phyloP scores from a whole-genome alignment of 495 filamentous ascomycete genomes.

The Penicillium flavigenum region DNA sequence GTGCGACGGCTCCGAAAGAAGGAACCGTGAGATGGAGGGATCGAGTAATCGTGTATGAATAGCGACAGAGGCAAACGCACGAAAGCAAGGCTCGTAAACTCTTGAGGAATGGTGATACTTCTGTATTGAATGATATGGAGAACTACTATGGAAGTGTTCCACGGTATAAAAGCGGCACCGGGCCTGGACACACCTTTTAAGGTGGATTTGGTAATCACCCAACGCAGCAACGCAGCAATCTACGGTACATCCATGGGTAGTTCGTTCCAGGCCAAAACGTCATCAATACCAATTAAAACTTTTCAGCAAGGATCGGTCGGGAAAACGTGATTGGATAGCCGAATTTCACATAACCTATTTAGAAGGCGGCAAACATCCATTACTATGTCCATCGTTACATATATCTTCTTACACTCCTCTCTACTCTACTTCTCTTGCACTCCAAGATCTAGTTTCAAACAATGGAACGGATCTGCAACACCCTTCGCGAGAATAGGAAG shows the following conservation, averaged over 20 bases:
- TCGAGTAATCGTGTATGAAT: too few relatives aligned
- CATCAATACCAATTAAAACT: not conserved
- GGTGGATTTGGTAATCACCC: not conserved
- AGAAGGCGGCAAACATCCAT: not conserved
- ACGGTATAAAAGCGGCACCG: too few relatives aligned
- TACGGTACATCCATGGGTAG: not conserved
- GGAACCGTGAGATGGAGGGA: too few relatives aligned
- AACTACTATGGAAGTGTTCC: too few relatives aligned
- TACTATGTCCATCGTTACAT: not conserved
- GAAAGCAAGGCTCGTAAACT: too few relatives aligned
- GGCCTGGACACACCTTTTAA: not conserved
- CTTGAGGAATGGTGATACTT: too few relatives aligned
- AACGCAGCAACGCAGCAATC: not conserved
- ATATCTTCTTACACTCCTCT: not conserved
- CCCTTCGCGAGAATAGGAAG: constrained; percentile 7
- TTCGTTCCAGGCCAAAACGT: constrained; percentile 2
- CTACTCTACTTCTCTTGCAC: constrained; percentile 1
- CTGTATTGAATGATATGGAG: too few relatives aligned
- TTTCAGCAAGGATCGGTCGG: not conserved
- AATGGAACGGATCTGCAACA: not conserved
- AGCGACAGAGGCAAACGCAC: too few relatives aligned
- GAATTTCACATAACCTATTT: not conserved
- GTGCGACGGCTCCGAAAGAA: too few relatives aligned
- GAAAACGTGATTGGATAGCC: not conserved
- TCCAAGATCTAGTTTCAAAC: not conserved